Evolutionary conservation across 148 eudicot genomes (phyloP).

Genomic region (Cornus florida): DNA sequence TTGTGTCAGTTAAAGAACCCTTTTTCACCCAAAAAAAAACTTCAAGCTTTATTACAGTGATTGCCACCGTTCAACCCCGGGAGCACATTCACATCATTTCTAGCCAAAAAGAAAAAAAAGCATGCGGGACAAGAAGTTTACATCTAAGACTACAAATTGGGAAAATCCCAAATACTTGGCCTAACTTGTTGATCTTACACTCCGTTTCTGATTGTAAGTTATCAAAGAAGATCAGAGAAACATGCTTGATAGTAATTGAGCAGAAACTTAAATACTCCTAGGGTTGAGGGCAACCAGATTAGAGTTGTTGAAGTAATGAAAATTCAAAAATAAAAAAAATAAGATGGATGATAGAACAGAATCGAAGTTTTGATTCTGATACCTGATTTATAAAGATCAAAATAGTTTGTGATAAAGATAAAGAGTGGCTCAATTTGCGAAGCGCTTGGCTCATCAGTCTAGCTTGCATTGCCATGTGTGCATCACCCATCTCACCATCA

Average conservation of each 20-base stretch:
- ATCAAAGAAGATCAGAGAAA: neutral
- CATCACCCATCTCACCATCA: conserved; percentile 99
- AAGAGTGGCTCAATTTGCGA: conserved; percentile 92
- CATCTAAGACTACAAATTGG: too few relatives aligned
- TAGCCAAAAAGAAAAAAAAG: too few relatives aligned
- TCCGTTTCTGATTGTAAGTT: too few relatives aligned
- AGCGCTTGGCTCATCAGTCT: conserved; percentile 99
- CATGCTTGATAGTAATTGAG: neutral
- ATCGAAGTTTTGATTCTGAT: neutral
- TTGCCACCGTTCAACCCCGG: too few relatives aligned
- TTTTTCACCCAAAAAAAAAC: neutral
- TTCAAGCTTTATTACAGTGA: too few relatives aligned
- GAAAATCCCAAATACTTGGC: too few relatives aligned
- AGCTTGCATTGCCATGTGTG: conserved; percentile 99
- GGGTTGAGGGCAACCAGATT: neutral
- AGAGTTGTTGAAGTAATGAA: neutral
- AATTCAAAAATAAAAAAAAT: too few relatives aligned
- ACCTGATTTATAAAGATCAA: conserved; percentile 93
- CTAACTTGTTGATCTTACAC: too few relatives aligned
- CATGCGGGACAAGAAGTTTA: too few relatives aligned
- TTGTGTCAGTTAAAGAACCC: too few relatives aligned
- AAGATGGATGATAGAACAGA: neutral
- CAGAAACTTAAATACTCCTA: neutral
- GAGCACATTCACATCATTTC: too few relatives aligned
- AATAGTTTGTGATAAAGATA: conserved; percentile 85